Percentiles rank a stretch among this genome's conserved stretches.
phyloP scores from a whole-genome alignment of 306 rosid species.

The Phaseolus lunatus region DNA sequence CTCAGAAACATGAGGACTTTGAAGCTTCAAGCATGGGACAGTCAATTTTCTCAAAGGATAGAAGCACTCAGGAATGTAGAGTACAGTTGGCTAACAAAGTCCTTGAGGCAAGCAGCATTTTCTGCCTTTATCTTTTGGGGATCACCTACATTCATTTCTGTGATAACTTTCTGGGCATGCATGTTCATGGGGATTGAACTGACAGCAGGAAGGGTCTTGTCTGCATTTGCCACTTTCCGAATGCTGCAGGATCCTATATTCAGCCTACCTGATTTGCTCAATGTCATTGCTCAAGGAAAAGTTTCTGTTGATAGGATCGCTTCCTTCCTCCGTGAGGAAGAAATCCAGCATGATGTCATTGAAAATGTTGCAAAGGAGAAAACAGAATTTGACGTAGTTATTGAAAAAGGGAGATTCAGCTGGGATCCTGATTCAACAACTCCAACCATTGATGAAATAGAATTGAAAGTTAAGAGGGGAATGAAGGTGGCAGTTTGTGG shows the following conservation, averaged over 20 bases:
- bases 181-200: constrained; percentile 84
- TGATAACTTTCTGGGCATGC: constrained; percentile 79
- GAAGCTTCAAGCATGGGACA: constrained; percentile 97
- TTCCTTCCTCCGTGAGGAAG: constrained; percentile 75
- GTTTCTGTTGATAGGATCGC: constrained; percentile 88
- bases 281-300: constrained; percentile 86
- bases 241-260: constrained; percentile 96
- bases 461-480: constrained; percentile 83
- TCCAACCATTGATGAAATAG: constrained; percentile 70
- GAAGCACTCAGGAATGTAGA: constrained; percentile 69
- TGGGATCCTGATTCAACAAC: constrained; percentile 74
- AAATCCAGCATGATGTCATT: constrained; percentile 73
- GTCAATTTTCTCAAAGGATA: constrained; percentile 67
- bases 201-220: constrained; percentile 84
- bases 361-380: constrained; percentile 64
- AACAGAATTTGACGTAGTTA: constrained; percentile 66
- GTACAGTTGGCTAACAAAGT: constrained; percentile 73
- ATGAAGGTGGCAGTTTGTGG: constrained; percentile 98
- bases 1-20: constrained; percentile 83
- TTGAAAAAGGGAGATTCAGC: constrained; percentile 78
- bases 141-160: constrained; percentile 86
- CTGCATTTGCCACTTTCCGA: constrained; percentile 90
- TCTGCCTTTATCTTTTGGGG: constrained; percentile 86
- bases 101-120: constrained; percentile 62
- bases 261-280: constrained; percentile 83